These are phyloP conservation scores for Phytopythium helicoides DNA, from an alignment of 352 stramenopile species.

Conservation along the genomic window DNA sequence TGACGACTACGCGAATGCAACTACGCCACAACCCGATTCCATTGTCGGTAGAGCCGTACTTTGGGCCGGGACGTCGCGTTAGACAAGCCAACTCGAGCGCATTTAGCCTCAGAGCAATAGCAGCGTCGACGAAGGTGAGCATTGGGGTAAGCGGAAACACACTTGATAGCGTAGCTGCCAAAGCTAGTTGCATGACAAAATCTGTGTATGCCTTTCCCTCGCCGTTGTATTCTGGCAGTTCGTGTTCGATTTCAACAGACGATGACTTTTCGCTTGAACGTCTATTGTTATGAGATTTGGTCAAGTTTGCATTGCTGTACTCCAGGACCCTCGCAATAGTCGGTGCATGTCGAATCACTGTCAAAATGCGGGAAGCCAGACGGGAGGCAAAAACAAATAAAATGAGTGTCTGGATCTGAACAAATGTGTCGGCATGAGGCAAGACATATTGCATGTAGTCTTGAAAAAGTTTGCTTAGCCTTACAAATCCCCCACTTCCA, in stretches of 20 bases:
- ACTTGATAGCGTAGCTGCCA: constrained; percentile 45
- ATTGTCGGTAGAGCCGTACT: constrained; percentile 6
- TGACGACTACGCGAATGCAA: constrained; percentile 28
- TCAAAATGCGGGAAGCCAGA: constrained; percentile 16
- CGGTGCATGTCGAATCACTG: constrained; percentile 1
- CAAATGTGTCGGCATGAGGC: constrained; percentile 17
- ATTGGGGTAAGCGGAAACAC: constrained; percentile 35
- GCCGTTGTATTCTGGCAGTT: constrained; percentile 20
- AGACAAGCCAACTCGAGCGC: constrained; percentile 43
- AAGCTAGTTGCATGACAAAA: constrained; percentile 37
- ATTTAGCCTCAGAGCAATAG: constrained; percentile 38
- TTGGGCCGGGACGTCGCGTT: constrained; percentile 34
- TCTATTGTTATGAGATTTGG: neutral
- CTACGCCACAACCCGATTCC: constrained; percentile 26
- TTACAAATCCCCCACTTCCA: constrained; percentile 3
- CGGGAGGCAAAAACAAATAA: constrained; percentile 29
- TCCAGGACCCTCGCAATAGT: neutral
- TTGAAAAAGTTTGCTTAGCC: constrained; percentile 8
- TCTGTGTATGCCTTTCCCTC: constrained; percentile 39
- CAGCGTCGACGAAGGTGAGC: constrained; percentile 36
- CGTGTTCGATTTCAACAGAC: constrained; percentile 11
- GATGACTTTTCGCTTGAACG: neutral
- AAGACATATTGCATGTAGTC: constrained; percentile 13
- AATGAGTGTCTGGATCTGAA: constrained; percentile 44
- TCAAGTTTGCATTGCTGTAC: constrained; percentile 1